Base-by-base conservation (phyloP, 2,329 filamentous ascomycete genomes). In the Botrytis deweyae region DNA sequence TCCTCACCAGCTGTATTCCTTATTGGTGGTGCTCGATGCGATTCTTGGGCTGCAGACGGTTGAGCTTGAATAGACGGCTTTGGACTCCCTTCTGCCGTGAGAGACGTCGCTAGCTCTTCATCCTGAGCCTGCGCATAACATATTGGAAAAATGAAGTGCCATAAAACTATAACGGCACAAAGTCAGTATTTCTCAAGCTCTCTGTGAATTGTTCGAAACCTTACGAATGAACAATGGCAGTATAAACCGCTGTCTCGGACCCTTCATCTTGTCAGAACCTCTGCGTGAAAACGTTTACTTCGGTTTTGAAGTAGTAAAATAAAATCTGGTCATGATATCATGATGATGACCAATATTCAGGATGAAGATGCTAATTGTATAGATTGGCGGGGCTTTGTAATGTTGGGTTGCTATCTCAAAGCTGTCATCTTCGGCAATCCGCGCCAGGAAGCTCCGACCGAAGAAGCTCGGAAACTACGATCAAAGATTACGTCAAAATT, bases 141-240 rank as follows among this genome's bases (percentile, higher is more conserved):
- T 66, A 77, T 64, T 49, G 76, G 72, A 40, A 78, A 63, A 25
- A 78, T 58, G 59, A 79, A 70, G 65, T 80, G 78, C 46, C 80
- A 73, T 67, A 80, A 77, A 49, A 79, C 80, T 81, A 52, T 66
- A 42, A 42, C n/a, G 42, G n/a, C 20, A 49, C n/a, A 65, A 29
- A 73, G 55, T 67, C 33, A 74, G 66, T 16, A 49, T 36, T 46
- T 29, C 33, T 59, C 59, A 68, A 64, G 38, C 62, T 74, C 63
- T 59, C 55, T 71, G 55, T 58, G 55, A 44, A 66, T 46, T 40
- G 52, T 64, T 42, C 44, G 42, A 64, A 64, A 65, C 76, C 80
- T 66, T 80, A 82, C 81, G 74, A 70, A 81, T 75, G 55, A 81
- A 77, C 63, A 80, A 77, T 76, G 80, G 79, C 77, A 80, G 69